Percentiles rank a stretch among this genome's conserved stretches.
phyloP scores from a whole-genome alignment of 305 asterid species.

The Stenogyne calaminthoides region DNA sequence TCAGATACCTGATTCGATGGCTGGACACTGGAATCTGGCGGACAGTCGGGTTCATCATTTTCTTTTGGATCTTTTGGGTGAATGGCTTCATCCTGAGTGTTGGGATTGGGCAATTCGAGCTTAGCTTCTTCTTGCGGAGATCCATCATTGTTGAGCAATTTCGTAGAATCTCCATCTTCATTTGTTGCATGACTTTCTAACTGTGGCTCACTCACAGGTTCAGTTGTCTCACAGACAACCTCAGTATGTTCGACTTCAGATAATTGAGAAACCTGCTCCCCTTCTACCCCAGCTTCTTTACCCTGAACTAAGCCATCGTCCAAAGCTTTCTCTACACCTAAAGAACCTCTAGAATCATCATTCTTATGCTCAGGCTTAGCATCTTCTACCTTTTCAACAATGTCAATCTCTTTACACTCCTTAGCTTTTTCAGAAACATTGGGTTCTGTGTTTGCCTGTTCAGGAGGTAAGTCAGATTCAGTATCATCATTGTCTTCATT shows the following conservation, averaged over 20 bases:
- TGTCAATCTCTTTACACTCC: conserved; percentile 25
- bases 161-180: conserved; percentile 28
- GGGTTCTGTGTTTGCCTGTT: conserved; percentile 35
- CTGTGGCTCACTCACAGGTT: conserved; percentile 37
- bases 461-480: conserved; percentile 31
- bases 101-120: conserved; percentile 29
- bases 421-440: conserved; percentile 35
- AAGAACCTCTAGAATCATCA: conserved; percentile 29
- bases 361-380: conserved; percentile 33
- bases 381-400: conserved; percentile 36
- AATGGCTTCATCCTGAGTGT: conserved; percentile 37
- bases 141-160: conserved; percentile 25
- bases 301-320: conserved; percentile 39
- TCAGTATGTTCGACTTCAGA: conserved; percentile 39
- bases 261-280: conserved; percentile 31
- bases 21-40: conserved; percentile 44
- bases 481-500: conserved; percentile 18
- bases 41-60: conserved; percentile 43
- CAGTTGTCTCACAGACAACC: conserved; percentile 38
- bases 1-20: conserved; percentile 74
- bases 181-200: conserved; percentile 23
- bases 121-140: conserved; percentile 32
- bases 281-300: conserved; percentile 37
- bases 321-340: conserved; percentile 30
- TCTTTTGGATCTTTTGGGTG: conserved; percentile 35